Evolutionary conservation across 139 green algal species (phyloP).

Genomic region (Pseudopediastrum boryanum): DNA sequence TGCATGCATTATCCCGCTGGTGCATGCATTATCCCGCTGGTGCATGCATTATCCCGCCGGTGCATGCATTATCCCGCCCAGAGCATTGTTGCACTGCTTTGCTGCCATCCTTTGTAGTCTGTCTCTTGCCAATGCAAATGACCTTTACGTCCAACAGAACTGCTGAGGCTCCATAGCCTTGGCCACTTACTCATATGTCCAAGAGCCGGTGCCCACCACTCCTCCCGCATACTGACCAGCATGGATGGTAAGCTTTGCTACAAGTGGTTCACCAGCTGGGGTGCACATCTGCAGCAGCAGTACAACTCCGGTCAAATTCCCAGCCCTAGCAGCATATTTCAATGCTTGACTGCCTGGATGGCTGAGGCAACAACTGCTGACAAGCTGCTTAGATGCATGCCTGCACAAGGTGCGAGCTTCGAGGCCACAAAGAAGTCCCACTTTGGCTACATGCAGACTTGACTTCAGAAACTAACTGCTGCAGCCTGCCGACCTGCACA

Average conservation of each 20-base stretch:
- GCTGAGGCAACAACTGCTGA: too few species aligned
- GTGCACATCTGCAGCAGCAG: slow-evolving; percentile 13
- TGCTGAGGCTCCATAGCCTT: background rate
- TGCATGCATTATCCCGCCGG: background rate
- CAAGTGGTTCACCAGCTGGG: background rate
- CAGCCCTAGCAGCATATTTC: background rate
- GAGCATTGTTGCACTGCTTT: background rate
- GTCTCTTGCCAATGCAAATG: background rate
- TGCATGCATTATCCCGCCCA: background rate
- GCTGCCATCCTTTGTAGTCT: background rate
- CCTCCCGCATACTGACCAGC: slow-evolving; percentile 26
- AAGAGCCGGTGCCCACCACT: slow-evolving; percentile 15
- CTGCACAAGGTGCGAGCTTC: too few species aligned
- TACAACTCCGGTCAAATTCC: background rate
- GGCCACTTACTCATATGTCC: slow-evolving; percentile 27
- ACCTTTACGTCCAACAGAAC: background rate
- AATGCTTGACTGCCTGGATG: background rate
- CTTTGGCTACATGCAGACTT: background rate
- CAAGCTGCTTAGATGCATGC: too few species aligned
- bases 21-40: background rate
- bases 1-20: background rate
- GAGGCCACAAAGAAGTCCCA: too few species aligned
- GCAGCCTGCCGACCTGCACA: background rate
- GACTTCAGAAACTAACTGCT: background rate
- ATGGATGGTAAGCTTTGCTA: slow-evolving; percentile 26